These are phyloP conservation scores for Trypanosoma melophagium DNA, from an alignment of 208 protist genomes.

Conservation along the genomic window DNA sequence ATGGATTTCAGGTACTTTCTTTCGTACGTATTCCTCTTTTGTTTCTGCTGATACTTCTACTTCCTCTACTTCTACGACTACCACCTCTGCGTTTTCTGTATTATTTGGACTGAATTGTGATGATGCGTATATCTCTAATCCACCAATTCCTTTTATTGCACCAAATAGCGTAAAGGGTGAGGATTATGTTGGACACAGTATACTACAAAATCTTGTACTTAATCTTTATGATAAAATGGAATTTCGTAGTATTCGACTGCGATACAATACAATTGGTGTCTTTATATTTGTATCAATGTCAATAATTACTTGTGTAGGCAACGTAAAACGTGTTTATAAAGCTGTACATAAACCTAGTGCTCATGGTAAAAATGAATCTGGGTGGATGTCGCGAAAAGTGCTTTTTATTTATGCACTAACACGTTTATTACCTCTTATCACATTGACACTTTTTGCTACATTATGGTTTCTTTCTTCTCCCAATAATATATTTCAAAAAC, in stretches of 20 bases:
- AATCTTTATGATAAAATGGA: constrained; percentile 48
- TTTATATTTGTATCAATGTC: constrained; percentile 37
- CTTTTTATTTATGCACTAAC: constrained; percentile 69
- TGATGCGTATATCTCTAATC: constrained; percentile 37
- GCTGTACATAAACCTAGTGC: constrained; percentile 33
- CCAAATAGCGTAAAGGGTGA: constrained; percentile 19
- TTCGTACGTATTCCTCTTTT: no score
- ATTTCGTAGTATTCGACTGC: constrained; percentile 31
- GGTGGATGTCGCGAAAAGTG: constrained; percentile 20
- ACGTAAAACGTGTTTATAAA: constrained; percentile 67
- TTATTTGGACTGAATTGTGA: constrained; percentile 62
- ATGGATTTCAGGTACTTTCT: neutral
- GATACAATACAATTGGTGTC: constrained; percentile 75
- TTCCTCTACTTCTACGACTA: neutral
- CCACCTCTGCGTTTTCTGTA: constrained; percentile 7
- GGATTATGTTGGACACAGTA: constrained; percentile 43
- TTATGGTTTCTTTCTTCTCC: constrained; percentile 68
- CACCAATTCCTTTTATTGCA: constrained; percentile 31
- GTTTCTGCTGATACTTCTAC: no score
- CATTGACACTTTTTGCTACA: constrained; percentile 50
- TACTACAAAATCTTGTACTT: constrained; percentile 55
- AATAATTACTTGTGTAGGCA: constrained; percentile 43
- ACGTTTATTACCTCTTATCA: constrained; percentile 48
- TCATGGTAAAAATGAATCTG: constrained; percentile 3
- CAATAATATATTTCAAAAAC: constrained; percentile 64